Evolutionary conservation across 495 filamentous ascomycete species (phyloP).

Genomic region (Trichoderma asperelloides): DNA sequence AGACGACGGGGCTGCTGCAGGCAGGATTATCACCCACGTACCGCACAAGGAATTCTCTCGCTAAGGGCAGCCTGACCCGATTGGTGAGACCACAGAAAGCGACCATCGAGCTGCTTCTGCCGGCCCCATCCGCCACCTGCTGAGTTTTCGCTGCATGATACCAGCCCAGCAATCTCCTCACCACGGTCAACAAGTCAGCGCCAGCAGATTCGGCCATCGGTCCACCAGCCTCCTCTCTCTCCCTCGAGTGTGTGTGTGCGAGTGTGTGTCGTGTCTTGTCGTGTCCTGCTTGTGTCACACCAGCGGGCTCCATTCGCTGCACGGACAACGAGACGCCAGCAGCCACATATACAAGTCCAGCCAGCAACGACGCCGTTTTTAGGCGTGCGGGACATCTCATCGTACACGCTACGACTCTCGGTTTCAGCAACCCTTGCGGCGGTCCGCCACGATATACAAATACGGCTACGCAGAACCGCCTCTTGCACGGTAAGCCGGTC

Average conservation of each 20-base stretch:
- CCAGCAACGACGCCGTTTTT: not conserved
- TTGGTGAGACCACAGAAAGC: not conserved
- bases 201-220: not conserved
- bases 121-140: constrained; percentile 6
- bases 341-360: not conserved
- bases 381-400: not conserved
- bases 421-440: too few relatives aligned
- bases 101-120: not conserved
- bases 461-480: not conserved
- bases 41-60: not conserved
- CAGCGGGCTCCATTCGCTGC: not conserved
- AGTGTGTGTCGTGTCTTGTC: constrained; percentile 4
- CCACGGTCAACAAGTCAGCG: constrained; percentile 8
- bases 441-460: not conserved
- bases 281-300: constrained; percentile 2
- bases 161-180: not conserved
- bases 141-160: constrained; percentile 9
- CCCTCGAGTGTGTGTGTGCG: not conserved
- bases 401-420: not conserved
- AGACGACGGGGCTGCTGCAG: constrained; percentile 4
- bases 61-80: not conserved
- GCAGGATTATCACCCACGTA: not conserved
- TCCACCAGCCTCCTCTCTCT: not conserved
- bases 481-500: not conserved
- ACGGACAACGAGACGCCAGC: not conserved